Base-by-base conservation (phyloP, 768 basidiomycete species). In the Lanmaoa pseudosensibilis region DNA sequence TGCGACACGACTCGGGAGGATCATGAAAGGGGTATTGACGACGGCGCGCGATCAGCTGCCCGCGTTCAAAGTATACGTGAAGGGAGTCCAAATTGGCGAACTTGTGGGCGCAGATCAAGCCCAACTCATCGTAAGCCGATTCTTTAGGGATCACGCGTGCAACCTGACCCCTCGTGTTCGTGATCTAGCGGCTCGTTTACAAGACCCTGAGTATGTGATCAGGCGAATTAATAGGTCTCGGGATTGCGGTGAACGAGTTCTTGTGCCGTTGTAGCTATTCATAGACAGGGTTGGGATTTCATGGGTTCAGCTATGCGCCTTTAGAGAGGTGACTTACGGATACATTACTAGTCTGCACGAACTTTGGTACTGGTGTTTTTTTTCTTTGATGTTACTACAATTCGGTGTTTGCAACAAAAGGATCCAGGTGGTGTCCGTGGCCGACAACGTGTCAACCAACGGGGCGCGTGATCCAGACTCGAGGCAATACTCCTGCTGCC, bases 11-110 rank as follows among this genome's bases (percentile, higher is more conserved):
- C 27, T 34, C 43, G 36, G 44, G 48, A 46, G 57, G 54, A 65
- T 55, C 56, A 59, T 50, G 57, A 65, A 59, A 37, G 34, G 44
- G 10, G 46, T 34, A 51, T 33, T 68, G 43, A 69, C 51, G 11
- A 58, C 36, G 34, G 12, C 21, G 36, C 45, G 23, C 27, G 44
- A 67, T 52, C 45, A 70, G 69, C 46, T 70, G 52, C 69, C 69
- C 21, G 62, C 69, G 13, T 71, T 59, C 58, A 69, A 71, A 55
- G 69, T 70, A 8, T 70, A 59, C 54, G 59, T 71, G 52, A 69
- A 70, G 53, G 69, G 69, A 3, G 61, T 69, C 39, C 59, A 71
- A 38, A 65, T 71, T 50, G 65, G 65, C 48, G 69, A 69, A 19
- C 63, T 63, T 18, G 69, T 67, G 60, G 69, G 69, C 45, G 67